A percentile compares a stretch with the other conserved stretches of the same genome.
phyloP scores from a whole-genome alignment of 345 rosid species.

The Hibiscus syriacus region DNA sequence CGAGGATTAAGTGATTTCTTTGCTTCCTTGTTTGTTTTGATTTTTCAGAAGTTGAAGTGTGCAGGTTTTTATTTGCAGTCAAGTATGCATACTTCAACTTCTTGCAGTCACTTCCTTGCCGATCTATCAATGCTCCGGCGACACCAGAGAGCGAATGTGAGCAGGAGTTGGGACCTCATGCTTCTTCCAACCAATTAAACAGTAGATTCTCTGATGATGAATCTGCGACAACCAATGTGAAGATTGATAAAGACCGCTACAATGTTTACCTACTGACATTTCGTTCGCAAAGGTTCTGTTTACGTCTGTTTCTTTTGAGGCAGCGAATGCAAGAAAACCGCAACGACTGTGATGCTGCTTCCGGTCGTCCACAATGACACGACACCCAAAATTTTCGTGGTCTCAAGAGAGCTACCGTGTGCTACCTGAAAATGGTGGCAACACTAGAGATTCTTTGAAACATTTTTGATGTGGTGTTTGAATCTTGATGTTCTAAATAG shows the following conservation, averaged over 20 bases:
- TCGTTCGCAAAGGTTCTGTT: background rate
- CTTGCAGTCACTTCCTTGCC: conserved; percentile 48
- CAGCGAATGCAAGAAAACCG: background rate
- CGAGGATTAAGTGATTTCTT: conserved; percentile 23
- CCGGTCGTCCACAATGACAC: background rate
- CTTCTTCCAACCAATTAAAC: conserved; percentile 1
- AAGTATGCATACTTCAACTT: conserved; percentile 88
- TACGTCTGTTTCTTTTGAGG: background rate
- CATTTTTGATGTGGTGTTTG: background rate
- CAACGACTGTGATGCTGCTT: background rate
- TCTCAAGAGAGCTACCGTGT: too few relatives aligned
- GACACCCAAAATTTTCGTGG: background rate
- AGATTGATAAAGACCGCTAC: background rate
- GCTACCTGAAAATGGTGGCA: background rate
- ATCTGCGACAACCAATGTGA: background rate
- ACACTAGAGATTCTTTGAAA: background rate
- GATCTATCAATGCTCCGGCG: conserved; percentile 15
- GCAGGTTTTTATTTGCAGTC: conserved; percentile 34
- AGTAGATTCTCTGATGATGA: background rate
- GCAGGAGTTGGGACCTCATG: conserved; percentile 15
- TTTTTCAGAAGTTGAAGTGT: background rate
- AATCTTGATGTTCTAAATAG: background rate
- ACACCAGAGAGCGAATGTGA: conserved; percentile 16
- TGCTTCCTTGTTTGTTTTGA: background rate
- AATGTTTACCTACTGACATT: background rate